These are phyloP conservation scores for Beta lomatogona DNA, from an alignment of 179 eudicot species.

Conservation along the genomic window DNA sequence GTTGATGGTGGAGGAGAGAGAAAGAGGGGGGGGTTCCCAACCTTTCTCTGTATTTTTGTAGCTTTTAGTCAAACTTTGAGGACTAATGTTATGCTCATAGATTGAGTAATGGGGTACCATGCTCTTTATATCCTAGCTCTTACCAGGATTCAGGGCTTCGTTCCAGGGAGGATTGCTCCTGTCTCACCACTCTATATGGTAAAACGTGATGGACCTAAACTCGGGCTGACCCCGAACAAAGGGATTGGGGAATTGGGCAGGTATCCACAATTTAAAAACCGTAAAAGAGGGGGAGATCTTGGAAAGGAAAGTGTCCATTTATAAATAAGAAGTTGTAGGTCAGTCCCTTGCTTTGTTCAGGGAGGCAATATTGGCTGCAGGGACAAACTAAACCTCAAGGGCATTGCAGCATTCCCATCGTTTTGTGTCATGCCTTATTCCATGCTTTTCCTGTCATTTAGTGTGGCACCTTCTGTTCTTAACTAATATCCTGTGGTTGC, in stretches of 20 bases:
- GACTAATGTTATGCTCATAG: background rate
- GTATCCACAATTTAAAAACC: too few species aligned
- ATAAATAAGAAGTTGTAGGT: background rate
- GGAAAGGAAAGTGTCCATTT: background rate
- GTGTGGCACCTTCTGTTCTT: constrained; percentile 8
- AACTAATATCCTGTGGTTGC: background rate
- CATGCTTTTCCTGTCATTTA: background rate
- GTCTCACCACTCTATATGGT: background rate
- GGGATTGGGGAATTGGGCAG: too few species aligned
- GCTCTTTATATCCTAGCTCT: background rate
- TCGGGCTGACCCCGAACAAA: too few species aligned
- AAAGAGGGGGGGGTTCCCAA: background rate
- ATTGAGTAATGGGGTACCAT: background rate
- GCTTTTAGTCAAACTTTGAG: background rate
- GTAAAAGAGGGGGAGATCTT: background rate
- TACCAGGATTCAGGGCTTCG: background rate
- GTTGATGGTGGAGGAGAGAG: background rate
- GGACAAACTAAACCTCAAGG: background rate
- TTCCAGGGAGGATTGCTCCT: background rate
- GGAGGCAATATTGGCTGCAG: background rate
- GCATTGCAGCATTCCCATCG: background rate
- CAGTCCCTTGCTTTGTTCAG: background rate
- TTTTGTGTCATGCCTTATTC: background rate
- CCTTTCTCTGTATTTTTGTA: background rate
- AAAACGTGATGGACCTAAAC: background rate